A percentile compares a stretch with the other conserved stretches of the same genome.
phyloP scores from a whole-genome alignment of 257 asterid genomes.

The Leonotis leonurus region DNA sequence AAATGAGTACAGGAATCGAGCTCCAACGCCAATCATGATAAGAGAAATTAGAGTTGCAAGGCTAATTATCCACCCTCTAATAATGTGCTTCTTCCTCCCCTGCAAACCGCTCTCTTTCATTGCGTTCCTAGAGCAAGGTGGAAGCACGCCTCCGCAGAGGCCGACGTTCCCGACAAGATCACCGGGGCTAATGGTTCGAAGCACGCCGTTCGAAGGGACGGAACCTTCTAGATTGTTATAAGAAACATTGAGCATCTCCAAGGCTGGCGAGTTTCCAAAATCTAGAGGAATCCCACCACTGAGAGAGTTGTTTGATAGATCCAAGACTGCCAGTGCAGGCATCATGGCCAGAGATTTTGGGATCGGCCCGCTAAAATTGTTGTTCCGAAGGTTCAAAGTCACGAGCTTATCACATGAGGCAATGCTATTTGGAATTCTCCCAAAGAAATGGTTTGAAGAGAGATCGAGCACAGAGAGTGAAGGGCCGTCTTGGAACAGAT shows the following conservation, averaged over 20 bases:
- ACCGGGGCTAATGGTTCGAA: constrained; percentile 52
- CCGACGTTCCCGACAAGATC: constrained; percentile 55
- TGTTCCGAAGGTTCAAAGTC: constrained; percentile 24
- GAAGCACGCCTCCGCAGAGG: constrained; percentile 68
- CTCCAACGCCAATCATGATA: constrained; percentile 32
- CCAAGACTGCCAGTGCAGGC: constrained; percentile 56
- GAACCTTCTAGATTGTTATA: constrained; percentile 58
- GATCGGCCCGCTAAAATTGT: constrained; percentile 41
- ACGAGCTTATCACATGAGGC: constrained; percentile 34
- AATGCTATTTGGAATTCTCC: constrained; percentile 36
- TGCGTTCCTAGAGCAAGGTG: constrained; percentile 41
- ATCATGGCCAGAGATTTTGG: constrained; percentile 50
- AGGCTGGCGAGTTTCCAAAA: constrained; percentile 70
- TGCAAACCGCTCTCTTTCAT: constrained; percentile 30
- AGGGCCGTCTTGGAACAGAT: constrained; percentile 33
- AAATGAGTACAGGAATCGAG: constrained; percentile 32
- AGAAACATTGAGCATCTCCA: constrained; percentile 61
- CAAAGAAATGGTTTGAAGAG: constrained; percentile 34
- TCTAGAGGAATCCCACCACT: constrained; percentile 60
- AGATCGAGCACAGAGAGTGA: constrained; percentile 33
- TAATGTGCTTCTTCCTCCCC: constrained; percentile 41
- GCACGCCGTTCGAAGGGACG: constrained; percentile 64
- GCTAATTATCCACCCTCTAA: constrained; percentile 61
- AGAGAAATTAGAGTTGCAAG: constrained; percentile 38
- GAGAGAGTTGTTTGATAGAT: constrained; percentile 67